Conservation (phyloP, 805 yeast species). For the Wickerhamia fluorescens region DNA sequence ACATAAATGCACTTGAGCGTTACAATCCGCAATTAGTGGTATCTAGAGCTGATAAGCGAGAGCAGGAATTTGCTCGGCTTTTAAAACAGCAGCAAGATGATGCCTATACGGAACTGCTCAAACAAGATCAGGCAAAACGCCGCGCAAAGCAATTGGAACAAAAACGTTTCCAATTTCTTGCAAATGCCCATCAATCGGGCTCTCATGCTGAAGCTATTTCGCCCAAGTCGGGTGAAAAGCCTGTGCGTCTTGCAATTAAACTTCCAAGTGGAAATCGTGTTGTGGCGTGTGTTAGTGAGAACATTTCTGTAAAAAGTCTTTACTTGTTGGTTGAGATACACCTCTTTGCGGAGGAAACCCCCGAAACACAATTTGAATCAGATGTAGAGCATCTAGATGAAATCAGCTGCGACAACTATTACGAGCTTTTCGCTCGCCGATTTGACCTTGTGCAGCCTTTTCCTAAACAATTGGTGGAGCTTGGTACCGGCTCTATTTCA, state of each 20-base stretch:
- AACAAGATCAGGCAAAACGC: slow-evolving; percentile 49
- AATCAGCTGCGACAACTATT: slow-evolving; percentile 14
- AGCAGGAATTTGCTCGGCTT: slow-evolving; percentile 31
- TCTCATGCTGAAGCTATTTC: neutral
- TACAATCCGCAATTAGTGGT: slow-evolving; percentile 34
- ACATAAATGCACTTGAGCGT: slow-evolving; percentile 15
- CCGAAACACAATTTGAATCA: slow-evolving; percentile 5
- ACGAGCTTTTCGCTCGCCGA: slow-evolving; percentile 18
- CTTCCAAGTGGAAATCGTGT: slow-evolving; percentile 47
- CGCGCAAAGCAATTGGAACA: slow-evolving; percentile 23
- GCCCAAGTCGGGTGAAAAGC: neutral
- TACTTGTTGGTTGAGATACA: slow-evolving; percentile 44
- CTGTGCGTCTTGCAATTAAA: slow-evolving; percentile 41
- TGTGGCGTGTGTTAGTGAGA: slow-evolving; percentile 35
- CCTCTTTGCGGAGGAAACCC: slow-evolving; percentile 10
- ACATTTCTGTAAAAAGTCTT: slow-evolving; percentile 38
- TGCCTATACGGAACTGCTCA: slow-evolving; percentile 34
- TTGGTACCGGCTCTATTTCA: neutral
- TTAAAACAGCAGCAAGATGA: slow-evolving; percentile 37
- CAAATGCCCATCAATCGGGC: neutral
- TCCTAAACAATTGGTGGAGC: slow-evolving; percentile 26
- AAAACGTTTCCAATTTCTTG: neutral
- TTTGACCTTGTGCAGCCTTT: slow-evolving; percentile 37
- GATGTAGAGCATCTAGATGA: slow-evolving; percentile 6
- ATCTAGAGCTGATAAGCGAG: slow-evolving; percentile 32